Conservation (phyloP, 768 basidiomycete genomes). For the Sporobolomyces pararoseus region DNA sequence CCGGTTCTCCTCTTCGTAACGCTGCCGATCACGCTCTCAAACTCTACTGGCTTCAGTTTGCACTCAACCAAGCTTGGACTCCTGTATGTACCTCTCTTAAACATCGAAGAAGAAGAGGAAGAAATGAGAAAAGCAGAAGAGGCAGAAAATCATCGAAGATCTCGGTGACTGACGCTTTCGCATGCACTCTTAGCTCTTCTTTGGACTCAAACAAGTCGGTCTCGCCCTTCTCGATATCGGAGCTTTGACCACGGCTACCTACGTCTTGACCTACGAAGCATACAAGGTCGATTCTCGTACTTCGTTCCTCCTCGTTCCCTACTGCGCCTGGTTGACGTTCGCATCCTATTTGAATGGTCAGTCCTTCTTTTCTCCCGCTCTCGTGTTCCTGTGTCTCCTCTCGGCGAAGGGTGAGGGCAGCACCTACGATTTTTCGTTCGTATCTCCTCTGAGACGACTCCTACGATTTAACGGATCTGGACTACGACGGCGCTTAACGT, state of each 20-base stretch:
- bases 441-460: no score
- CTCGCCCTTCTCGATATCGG: constrained; percentile 37
- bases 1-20: constrained; percentile 5
- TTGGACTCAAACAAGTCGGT: constrained; percentile 31
- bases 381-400: background rate
- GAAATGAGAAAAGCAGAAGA: no score
- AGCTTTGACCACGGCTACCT: constrained; percentile 21
- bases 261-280: constrained; percentile 34
- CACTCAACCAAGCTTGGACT: constrained; percentile 43
- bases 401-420: no score
- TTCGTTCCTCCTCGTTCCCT: constrained; percentile 33
- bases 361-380: background rate
- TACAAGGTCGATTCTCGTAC: constrained; percentile 40
- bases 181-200: constrained; percentile 22
- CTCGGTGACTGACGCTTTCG: background rate
- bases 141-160: no score
- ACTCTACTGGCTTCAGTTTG: constrained; percentile 42
- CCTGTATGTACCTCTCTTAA: constrained; percentile 22
- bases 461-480: no score
- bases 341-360: constrained; percentile 41
- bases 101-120: no score
- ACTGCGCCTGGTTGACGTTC: constrained; percentile 40
- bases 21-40: constrained; percentile 33
- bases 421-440: no score
- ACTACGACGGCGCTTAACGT: no score